Conservation (phyloP, 257 asterid species). For the Fraxinus americana region DNA sequence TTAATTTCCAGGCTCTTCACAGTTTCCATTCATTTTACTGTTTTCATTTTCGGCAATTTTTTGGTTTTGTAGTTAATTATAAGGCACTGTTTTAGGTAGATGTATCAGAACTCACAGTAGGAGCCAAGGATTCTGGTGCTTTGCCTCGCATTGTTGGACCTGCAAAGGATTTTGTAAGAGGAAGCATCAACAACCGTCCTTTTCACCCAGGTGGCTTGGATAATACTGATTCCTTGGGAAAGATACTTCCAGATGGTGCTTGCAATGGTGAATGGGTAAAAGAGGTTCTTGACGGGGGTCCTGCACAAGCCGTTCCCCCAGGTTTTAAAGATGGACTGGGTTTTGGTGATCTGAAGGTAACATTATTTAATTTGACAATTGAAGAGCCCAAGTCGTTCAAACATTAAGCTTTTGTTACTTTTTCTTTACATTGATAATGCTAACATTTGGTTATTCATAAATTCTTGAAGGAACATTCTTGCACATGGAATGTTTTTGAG, state of each 20-base stretch:
- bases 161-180: constrained; percentile 88
- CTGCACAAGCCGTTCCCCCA: constrained; percentile 71
- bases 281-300: constrained; percentile 81
- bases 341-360: constrained; percentile 86
- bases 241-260: constrained; percentile 77
- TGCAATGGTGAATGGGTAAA: constrained; percentile 80
- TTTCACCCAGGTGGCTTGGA: constrained; percentile 93
- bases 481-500: constrained; percentile 59
- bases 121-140: constrained; percentile 73
- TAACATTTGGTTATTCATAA: constrained; percentile 18
- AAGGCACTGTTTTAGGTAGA: constrained; percentile 60
- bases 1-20: constrained; percentile 18
- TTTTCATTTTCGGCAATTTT: constrained; percentile 15
- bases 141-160: constrained; percentile 91
- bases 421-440: constrained; percentile 19
- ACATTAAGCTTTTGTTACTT: neutral
- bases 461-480: constrained; percentile 61
- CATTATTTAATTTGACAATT: constrained; percentile 20
- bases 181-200: constrained; percentile 88
- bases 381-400: constrained; percentile 16
- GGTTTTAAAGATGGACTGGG: constrained; percentile 74
- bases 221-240: constrained; percentile 60
- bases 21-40: constrained; percentile 22
- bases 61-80: constrained; percentile 24
- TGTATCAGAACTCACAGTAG: constrained; percentile 65